A percentile compares a stretch with the other conserved stretches of the same genome.
phyloP scores from a whole-genome alignment of 2,329 filamentous ascomycete species.

The Cladobotryum mycophilum region DNA sequence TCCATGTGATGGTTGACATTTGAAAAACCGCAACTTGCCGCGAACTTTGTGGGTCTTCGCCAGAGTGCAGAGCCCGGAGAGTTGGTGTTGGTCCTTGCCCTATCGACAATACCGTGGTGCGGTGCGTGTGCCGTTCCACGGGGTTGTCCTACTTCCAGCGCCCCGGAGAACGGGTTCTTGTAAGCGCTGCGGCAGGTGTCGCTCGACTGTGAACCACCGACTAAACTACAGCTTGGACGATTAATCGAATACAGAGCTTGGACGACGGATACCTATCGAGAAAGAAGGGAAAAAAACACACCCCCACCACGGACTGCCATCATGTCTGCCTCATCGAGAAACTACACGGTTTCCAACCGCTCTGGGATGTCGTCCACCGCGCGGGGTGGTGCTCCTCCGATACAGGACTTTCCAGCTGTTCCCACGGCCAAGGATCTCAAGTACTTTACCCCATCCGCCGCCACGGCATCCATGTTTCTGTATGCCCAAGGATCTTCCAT shows the following conservation, averaged over 20 bases:
- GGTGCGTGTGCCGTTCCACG: constrained; percentile 37
- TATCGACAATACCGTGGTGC: constrained; percentile 28
- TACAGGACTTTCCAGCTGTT: constrained; percentile 47
- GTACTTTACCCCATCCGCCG: constrained; percentile 79
- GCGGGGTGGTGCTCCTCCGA: constrained; percentile 23
- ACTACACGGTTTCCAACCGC: constrained; percentile 53
- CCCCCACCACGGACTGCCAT: constrained; percentile 33
- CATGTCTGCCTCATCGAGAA: constrained; percentile 50
- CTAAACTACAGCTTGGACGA: background rate
- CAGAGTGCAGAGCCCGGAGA: constrained; percentile 19
- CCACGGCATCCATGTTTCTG: constrained; percentile 84
- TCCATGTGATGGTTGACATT: constrained; percentile 33
- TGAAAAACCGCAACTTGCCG: constrained; percentile 28
- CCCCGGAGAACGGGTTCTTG: constrained; percentile 10
- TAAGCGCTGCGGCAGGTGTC: background rate
- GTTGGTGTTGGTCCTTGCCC: constrained; percentile 24
- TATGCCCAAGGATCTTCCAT: constrained; percentile 79
- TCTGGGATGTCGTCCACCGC: constrained; percentile 50
- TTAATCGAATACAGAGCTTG: background rate
- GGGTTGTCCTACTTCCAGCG: constrained; percentile 17
- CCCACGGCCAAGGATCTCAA: constrained; percentile 42
- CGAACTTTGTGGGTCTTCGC: constrained; percentile 21
- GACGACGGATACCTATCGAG: constrained; percentile 6
- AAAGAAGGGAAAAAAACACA: constrained; percentile 19
- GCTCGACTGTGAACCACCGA: background rate